A percentile compares a stretch with the other conserved stretches of the same genome.
Evolutionary conservation across 2,329 filamentous ascomycete genomes (phyloP).

Genomic region (Nemania abortiva): DNA sequence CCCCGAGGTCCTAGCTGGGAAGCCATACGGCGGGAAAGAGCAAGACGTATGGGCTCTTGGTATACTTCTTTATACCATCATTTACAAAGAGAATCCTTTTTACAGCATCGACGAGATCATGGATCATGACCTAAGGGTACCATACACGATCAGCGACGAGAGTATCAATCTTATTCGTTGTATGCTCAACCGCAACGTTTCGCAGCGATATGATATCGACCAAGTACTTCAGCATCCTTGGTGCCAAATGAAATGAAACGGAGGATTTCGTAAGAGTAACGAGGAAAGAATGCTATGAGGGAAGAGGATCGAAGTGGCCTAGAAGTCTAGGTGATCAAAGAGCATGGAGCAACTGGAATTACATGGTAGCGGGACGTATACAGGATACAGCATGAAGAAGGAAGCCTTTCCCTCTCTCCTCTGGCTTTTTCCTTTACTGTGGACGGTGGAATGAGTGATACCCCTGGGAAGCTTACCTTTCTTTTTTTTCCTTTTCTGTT

Average conservation of each 20-base stretch:
- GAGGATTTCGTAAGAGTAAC: constrained; percentile 1
- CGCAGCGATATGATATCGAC: constrained; percentile 84
- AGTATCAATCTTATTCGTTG: constrained; percentile 91
- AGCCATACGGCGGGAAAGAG: constrained; percentile 92
- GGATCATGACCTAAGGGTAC: constrained; percentile 93
- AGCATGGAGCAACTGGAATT: constrained; percentile 17
- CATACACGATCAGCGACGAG: constrained; percentile 88
- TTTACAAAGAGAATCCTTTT: constrained; percentile 99
- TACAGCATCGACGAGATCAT: constrained; percentile 99
- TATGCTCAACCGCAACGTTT: constrained; percentile 93
- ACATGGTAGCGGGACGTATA: constrained; percentile 27
- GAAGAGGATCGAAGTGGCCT: constrained; percentile 1
- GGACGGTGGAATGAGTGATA: constrained; percentile 36
- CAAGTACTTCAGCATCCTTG: constrained; percentile 92
- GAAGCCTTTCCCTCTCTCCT: constrained; percentile 10
- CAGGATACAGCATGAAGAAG: constrained; percentile 24
- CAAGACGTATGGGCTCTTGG: constrained; percentile 99
- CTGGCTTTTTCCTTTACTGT: constrained; percentile 17
- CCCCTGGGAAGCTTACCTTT: constrained; percentile 24
- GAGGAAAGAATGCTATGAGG: constrained; percentile 16
- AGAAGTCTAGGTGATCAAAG: constrained; percentile 33
- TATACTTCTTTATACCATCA: constrained; percentile 96
- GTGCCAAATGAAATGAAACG: constrained; percentile 60
- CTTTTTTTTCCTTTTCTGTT: constrained; percentile 15
- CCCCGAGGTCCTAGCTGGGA: constrained; percentile 94